phyloP scores from a whole-genome alignment of 768 basidiomycete genomes.

The Termitomyces sp. region DNA sequence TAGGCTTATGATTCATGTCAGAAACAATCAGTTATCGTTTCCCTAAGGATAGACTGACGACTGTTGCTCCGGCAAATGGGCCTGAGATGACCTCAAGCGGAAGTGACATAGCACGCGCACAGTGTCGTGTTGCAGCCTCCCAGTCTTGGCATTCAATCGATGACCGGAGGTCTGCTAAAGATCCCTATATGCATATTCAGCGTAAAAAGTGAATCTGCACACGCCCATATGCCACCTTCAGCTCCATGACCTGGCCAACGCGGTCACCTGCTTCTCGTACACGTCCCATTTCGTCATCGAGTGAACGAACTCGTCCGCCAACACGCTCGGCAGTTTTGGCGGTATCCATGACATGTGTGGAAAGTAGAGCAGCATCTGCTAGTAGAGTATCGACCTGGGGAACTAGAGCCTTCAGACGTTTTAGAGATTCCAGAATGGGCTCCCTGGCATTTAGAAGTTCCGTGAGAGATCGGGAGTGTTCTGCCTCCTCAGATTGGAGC shows the following conservation, averaged over 20 bases:
- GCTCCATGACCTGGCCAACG: conserved; percentile 89
- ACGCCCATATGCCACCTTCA: conserved; percentile 59
- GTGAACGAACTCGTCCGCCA: conserved; percentile 80
- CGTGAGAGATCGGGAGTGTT: conserved; percentile 69
- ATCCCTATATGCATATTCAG: conserved; percentile 26
- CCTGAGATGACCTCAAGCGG: conserved; percentile 75
- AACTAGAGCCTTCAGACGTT: conserved; percentile 52
- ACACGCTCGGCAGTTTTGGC: conserved; percentile 82
- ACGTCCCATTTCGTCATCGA: conserved; percentile 92
- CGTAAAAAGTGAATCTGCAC: background rate
- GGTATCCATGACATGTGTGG: conserved; percentile 59
- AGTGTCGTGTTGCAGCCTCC: conserved; percentile 91
- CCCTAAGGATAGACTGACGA: conserved; percentile 46
- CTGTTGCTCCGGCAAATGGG: conserved; percentile 79
- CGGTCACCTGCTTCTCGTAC: conserved; percentile 89
- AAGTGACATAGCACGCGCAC: conserved; percentile 85
- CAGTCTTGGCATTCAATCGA: conserved; percentile 88
- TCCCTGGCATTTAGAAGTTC: conserved; percentile 64
- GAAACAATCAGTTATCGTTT: background rate
- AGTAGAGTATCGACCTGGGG: conserved; percentile 62
- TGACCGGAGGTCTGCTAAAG: conserved; percentile 44
- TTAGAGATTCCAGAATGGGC: conserved; percentile 57
- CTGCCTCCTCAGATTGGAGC: conserved; percentile 72
- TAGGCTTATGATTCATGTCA: conserved; percentile 56
- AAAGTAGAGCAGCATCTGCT: conserved; percentile 49